Percentiles rank a stretch among this genome's conserved stretches.
phyloP scores from a whole-genome alignment of 345 rosid genomes.

The Salix caprea region DNA sequence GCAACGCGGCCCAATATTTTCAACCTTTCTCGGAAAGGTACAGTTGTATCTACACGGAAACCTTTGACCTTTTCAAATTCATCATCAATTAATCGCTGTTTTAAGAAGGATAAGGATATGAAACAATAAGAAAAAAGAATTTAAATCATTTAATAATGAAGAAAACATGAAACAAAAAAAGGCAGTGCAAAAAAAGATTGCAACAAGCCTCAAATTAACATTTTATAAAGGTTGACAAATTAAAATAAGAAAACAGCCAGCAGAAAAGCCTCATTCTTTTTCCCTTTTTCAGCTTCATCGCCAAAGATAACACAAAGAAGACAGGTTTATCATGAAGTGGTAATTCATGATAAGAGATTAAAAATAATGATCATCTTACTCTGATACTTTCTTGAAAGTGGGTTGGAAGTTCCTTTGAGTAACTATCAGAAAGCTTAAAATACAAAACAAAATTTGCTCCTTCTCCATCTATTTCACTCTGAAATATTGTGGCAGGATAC shows the following conservation, averaged over 20 bases:
- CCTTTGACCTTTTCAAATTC: constrained; percentile 92
- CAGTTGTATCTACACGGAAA: constrained; percentile 70
- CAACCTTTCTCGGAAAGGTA: constrained; percentile 77
- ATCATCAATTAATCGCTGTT: constrained; percentile 73
- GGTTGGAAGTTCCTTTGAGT: constrained; percentile 51
- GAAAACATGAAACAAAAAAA: not conserved
- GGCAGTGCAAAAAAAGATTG: not conserved
- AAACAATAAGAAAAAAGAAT: not conserved
- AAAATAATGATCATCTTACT: constrained; percentile 29
- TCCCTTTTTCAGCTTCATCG: not conserved
- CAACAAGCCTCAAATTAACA: not conserved
- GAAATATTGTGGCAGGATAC: constrained; percentile 75
- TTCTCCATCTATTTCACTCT: constrained; percentile 80
- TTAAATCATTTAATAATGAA: not conserved
- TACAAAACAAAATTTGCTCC: constrained; percentile 74
- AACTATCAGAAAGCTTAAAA: constrained; percentile 66
- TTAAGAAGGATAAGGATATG: not conserved
- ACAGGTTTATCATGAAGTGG: not conserved
- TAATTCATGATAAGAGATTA: not conserved
- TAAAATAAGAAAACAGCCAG: not conserved
- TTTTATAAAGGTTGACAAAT: not conserved
- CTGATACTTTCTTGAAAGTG: constrained; percentile 61
- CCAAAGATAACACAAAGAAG: not conserved
- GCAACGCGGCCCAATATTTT: constrained; percentile 93
- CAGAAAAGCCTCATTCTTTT: not conserved